Base-by-base conservation (phyloP, 352 stramenopile species). In the Sclerospora graminicola region DNA sequence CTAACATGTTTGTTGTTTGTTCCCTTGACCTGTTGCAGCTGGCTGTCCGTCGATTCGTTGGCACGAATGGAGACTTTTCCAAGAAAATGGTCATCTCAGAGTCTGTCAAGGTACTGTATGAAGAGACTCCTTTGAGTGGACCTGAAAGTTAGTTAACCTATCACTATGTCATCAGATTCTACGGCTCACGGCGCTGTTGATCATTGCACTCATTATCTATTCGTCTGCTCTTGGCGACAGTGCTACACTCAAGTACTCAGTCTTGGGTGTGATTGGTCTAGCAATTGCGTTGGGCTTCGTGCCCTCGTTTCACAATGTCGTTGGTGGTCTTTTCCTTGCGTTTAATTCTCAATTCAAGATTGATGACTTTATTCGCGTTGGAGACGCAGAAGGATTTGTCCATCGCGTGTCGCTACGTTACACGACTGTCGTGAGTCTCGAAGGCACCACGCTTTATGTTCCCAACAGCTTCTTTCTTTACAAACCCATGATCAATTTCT, bases 401-500 rank as follows among this genome's bases (percentile, higher is more conserved):
- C 80, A 91, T 39, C 79, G 77, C 15, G 74, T 91, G 5, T 84
- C 77, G 44, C 63, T 93, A 32, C 72, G 82, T 1, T 93, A 89
- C 58, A 93, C 82, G 36, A 88, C 77, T 6, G 47, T 93, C 16
- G 61, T 90, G 54, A 89, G 70, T n/a, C 60, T 79, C 13, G 79
- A 89, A 20, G 74, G 75, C 27, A 90, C 82, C 23, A 84, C 80
- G 31, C 57, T 89, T 13, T 91, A 80, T 46, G 66, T 93, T 15
- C 78, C 78, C 19, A 92, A 92, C 57, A 91, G 79, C 45, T 91
- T 89, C 48, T 93, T 93, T 41, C 54, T 93, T n/a, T 93, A 89
- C 70, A 89, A 89, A 37, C 82, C 78, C 18, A 90, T 93, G 82
- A 71, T 93, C 23, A 93, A 93, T 45, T 93, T 79, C 45, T 84